These are phyloP conservation scores for Glaciozyma martinii DNA, from an alignment of 768 basidiomycete species.

Conservation along the genomic window DNA sequence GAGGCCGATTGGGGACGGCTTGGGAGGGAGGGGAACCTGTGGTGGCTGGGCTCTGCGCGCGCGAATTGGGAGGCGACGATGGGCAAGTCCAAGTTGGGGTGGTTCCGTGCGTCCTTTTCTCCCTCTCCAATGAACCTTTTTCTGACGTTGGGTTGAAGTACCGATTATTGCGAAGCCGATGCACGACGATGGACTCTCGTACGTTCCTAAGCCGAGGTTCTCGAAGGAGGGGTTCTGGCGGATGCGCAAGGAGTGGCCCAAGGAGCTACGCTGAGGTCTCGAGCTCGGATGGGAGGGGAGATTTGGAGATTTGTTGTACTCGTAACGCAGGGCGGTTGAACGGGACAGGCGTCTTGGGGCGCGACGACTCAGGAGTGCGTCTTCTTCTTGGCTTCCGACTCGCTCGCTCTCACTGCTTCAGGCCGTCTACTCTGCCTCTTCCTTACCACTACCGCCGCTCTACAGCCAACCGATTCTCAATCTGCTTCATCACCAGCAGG, in stretches of 20 bases:
- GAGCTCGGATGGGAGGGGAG: too few relatives aligned
- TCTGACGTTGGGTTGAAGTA: conserved; percentile 7
- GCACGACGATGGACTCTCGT: conserved; percentile 20
- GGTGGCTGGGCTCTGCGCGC: conserved; percentile 29
- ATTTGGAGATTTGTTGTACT: conserved; percentile 1
- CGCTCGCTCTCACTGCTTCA: too few relatives aligned
- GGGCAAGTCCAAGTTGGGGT: conserved; percentile 20
- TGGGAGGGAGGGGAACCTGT: conserved; percentile 27
- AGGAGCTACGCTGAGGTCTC: conserved; percentile 4
- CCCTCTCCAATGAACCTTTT: too few relatives aligned
- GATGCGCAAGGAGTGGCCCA: conserved; percentile 20
- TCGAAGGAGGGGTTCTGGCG: conserved; percentile 25
- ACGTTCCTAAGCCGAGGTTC: conserved; percentile 28
- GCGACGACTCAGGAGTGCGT: too few relatives aligned
- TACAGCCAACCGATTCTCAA: too few relatives aligned
- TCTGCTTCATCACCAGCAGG: too few relatives aligned
- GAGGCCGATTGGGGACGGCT: conserved; percentile 19
- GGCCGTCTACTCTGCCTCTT: too few relatives aligned
- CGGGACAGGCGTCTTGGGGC: too few relatives aligned
- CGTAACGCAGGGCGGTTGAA: neutral
- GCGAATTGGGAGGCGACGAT: conserved; percentile 29
- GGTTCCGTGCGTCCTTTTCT: conserved; percentile 24
- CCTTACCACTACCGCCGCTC: too few relatives aligned
- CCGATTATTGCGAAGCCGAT: conserved; percentile 13
- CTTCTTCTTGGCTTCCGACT: too few relatives aligned